Evolutionary conservation across 106 monocot genomes (phyloP).

Genomic region (Dendrobium catenatum): DNA sequence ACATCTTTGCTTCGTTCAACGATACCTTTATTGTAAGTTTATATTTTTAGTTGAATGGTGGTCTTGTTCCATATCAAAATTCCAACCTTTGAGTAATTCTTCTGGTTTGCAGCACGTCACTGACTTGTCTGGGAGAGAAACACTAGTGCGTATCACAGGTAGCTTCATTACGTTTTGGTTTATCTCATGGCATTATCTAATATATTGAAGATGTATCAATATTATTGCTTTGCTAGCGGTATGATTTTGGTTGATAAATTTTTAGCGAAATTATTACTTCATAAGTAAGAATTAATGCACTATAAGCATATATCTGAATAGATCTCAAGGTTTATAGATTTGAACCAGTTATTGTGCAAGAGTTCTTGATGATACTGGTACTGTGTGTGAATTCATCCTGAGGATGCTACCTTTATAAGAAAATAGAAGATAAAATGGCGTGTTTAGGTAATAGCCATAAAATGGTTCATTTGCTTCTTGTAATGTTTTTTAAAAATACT

Average conservation of each 20-base stretch:
- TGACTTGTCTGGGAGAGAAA: slow-evolving; percentile 50
- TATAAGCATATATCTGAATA: not conserved
- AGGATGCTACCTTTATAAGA: not conserved
- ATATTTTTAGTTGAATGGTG: no score
- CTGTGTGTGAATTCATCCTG: not conserved
- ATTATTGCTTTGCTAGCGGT: no score
- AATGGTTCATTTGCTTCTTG: not conserved
- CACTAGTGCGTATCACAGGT: slow-evolving; percentile 52
- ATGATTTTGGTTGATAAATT: not conserved
- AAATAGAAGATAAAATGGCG: no score
- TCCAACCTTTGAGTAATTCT: no score
- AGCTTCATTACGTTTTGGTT: not conserved
- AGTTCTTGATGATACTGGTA: not conserved
- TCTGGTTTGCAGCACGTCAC: slow-evolving; percentile 33
- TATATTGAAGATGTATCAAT: no score
- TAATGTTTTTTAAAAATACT: not conserved
- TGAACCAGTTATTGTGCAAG: not conserved
- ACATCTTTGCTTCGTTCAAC: slow-evolving; percentile 90
- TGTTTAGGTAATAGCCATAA: not conserved
- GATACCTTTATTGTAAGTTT: slow-evolving; percentile 79
- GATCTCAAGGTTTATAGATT: not conserved
- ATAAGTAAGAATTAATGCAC: not conserved
- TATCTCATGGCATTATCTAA: no score
- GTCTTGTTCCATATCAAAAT: no score
- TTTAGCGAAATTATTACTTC: not conserved